Evolutionary conservation across 805 yeast species (phyloP).

Genomic region (Candida stauntonica): DNA sequence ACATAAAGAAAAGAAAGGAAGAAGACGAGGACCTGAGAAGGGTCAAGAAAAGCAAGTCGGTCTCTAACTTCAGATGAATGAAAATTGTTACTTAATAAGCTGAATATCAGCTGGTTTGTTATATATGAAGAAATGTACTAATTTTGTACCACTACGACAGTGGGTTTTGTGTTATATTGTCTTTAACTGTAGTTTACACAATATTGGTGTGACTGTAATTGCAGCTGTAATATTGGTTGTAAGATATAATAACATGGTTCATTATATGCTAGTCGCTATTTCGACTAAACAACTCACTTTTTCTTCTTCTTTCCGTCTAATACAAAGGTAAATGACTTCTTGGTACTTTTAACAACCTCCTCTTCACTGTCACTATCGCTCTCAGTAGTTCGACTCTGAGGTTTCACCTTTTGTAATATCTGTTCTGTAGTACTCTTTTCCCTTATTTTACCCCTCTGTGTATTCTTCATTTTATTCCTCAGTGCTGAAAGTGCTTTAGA

Average conservation of each 20-base stretch:
- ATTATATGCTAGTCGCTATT: no score
- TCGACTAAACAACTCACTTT: no score
- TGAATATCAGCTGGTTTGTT: no score
- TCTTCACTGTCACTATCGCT: constrained; percentile 23
- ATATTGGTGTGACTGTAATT: no score
- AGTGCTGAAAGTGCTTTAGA: constrained; percentile 24
- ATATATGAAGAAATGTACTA: no score
- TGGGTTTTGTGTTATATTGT: no score
- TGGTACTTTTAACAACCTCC: constrained; percentile 18
- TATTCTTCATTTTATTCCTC: constrained; percentile 22
- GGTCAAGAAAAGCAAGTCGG: constrained; percentile 10
- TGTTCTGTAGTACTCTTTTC: constrained; percentile 4
- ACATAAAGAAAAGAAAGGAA: constrained; percentile 3
- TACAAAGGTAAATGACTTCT: constrained; percentile 18
- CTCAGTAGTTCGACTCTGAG: neutral
- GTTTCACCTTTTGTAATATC: constrained; percentile 1
- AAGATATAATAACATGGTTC: no score
- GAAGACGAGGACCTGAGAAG: neutral
- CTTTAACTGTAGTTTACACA: no score
- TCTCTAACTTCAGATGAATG: constrained; percentile 4
- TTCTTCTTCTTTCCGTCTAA: constrained; percentile 23
- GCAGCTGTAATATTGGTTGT: no score
- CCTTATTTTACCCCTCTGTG: constrained; percentile 9
- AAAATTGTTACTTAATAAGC: neutral
- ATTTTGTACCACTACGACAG: no score